Evolutionary conservation across 2,329 filamentous ascomycete species (phyloP).

Genomic region (Chalaropsis thielavioides): DNA sequence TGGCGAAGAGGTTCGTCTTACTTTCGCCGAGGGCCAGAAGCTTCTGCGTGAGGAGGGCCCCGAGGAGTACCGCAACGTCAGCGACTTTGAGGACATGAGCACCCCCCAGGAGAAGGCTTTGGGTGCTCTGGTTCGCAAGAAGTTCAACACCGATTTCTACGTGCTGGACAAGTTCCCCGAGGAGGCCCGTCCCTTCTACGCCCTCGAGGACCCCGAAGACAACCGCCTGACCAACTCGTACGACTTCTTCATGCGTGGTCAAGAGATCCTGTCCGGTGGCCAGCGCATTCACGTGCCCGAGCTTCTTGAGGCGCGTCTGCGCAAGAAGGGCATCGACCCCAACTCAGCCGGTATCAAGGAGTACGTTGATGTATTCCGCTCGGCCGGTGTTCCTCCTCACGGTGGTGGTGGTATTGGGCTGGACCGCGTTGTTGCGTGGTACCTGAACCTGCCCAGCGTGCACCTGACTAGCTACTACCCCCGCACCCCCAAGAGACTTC

Average conservation of each 20-base stretch:
- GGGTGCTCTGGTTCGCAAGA: slow-evolving; percentile 69
- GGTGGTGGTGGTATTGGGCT: slow-evolving; percentile 81
- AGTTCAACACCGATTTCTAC: slow-evolving; percentile 93
- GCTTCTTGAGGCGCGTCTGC: slow-evolving; percentile 64
- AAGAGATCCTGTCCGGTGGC: slow-evolving; percentile 84
- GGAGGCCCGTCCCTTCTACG: slow-evolving; percentile 78
- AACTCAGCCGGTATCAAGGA: slow-evolving; percentile 63
- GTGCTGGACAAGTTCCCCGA: slow-evolving; percentile 93
- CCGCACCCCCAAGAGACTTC: slow-evolving; percentile 44
- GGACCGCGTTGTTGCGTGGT: slow-evolving; percentile 67
- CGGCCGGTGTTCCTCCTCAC: slow-evolving; percentile 77
- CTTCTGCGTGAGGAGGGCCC: slow-evolving; percentile 63
- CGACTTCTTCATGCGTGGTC: slow-evolving; percentile 83
- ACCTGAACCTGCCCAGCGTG: slow-evolving; percentile 43
- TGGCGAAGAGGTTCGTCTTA: slow-evolving; percentile 61
- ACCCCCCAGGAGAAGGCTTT: slow-evolving; percentile 81
- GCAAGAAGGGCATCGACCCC: slow-evolving; percentile 67
- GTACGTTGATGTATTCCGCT: slow-evolving; percentile 68
- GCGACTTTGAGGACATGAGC: slow-evolving; percentile 63
- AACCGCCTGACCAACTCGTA: slow-evolving; percentile 51
- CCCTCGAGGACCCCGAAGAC: slow-evolving; percentile 59
- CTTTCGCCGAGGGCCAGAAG: slow-evolving; percentile 63
- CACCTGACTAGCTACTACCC: slow-evolving; percentile 45
- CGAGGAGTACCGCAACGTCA: slow-evolving; percentile 49
- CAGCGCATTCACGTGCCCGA: slow-evolving; percentile 76